These are phyloP conservation scores for Dissophora ornata DNA, from an alignment of 192 early-diverging fungal species.

Conservation along the genomic window DNA sequence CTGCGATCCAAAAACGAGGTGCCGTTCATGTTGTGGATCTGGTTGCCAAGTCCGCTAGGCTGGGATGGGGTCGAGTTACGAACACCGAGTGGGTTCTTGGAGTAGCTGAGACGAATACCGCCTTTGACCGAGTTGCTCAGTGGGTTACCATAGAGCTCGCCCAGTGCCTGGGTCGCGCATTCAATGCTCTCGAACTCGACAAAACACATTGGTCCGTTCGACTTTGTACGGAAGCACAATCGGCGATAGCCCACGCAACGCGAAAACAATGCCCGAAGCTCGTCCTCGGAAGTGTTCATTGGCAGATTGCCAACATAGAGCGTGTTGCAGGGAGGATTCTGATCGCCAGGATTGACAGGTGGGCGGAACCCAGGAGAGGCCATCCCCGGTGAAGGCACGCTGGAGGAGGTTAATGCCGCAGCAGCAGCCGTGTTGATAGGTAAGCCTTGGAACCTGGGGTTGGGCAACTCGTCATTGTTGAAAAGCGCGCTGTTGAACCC, in stretches of 20 bases:
- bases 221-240: slow-evolving; percentile 86
- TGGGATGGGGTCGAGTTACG: slow-evolving; percentile 59
- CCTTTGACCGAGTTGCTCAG: slow-evolving; percentile 89
- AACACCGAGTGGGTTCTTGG: slow-evolving; percentile 97
- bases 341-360: slow-evolving; percentile 78
- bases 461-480: slow-evolving; percentile 54
- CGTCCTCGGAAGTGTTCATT: slow-evolving; percentile 89
- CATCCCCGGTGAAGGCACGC: slow-evolving; percentile 53
- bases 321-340: slow-evolving; percentile 99
- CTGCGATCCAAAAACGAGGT: slow-evolving; percentile 38
- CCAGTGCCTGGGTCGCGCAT: slow-evolving; percentile 90
- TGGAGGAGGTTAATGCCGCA: slow-evolving; percentile 33
- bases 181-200: slow-evolving; percentile 98
- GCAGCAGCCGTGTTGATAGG: slow-evolving; percentile 58
- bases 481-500: slow-evolving; percentile 58
- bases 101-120: slow-evolving; percentile 94
- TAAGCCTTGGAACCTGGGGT: slow-evolving; percentile 48
- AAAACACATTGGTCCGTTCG: slow-evolving; percentile 99
- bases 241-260: slow-evolving; percentile 89
- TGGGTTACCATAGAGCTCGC: slow-evolving; percentile 85
- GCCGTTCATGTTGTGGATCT: slow-evolving; percentile 32
- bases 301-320: slow-evolving; percentile 98
- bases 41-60: slow-evolving; percentile 36
- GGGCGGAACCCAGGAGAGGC: slow-evolving; percentile 60
- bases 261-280: slow-evolving; percentile 85